Base-by-base conservation (phyloP, 2,329 filamentous ascomycete species). In the Pezicula carpinea region DNA sequence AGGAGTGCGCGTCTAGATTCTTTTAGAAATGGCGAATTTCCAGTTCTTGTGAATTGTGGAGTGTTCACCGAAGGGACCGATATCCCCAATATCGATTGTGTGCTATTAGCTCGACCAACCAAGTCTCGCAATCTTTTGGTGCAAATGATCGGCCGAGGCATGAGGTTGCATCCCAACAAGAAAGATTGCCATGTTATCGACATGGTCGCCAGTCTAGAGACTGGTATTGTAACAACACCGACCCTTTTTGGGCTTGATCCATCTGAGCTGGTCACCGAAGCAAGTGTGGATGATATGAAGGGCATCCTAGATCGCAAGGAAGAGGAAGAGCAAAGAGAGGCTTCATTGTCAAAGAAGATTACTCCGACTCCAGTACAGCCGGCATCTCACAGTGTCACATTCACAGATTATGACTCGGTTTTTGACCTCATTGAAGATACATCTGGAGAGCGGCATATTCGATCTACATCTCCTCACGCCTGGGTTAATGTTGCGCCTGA, bases 21-120 rank as follows among this genome's bases (percentile, higher is more conserved):
- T 2, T 99, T 99, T 67, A 86, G 79, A 54, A 75, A 72, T 2
- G 79, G 83, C 6, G 79, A 90, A 36, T 97, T 88, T 53, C 89
- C 89, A 0, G 89, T 99, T 1, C 75, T 99, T 13, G 70, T 99
- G 43, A 99, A 99, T 64, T 97, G 93, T 61, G 91, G 91, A 7
- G 87, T 99, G 34, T 97, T 96, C 61, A 97, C 92, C 0, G 93
- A 99, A 69, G 93, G 93, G 2, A 99, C 93, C 1, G 93, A 99
- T 61, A 96, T 99, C 26, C 93, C 95, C 5, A 96, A 95, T 63
- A 88, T 99, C 55, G 93, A 99, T 69, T 97, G 93, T 62, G 80
- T 99, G 19, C 64, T 99, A 7, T 76, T 99, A 7, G 90, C 87
- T 3, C 76, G 93, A 19, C 93, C 93, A 0, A 99, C 93, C 1